Conservation (phyloP, 106 monocot species). For the Posidonia australis region DNA sequence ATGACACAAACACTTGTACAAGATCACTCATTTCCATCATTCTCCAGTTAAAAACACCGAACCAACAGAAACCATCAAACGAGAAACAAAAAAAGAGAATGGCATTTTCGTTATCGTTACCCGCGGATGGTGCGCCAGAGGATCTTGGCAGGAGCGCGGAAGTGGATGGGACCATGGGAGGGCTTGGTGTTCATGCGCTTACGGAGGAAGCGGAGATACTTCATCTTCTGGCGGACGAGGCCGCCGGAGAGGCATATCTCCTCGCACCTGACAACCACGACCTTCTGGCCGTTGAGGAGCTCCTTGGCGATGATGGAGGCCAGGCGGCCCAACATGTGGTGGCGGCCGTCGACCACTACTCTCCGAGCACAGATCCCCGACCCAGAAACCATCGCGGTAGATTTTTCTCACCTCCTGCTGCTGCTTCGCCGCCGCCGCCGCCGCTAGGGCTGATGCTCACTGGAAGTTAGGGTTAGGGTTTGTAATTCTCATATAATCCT, state of each 20-base stretch:
- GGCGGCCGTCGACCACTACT: constrained; percentile 83
- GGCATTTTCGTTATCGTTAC: constrained; percentile 18
- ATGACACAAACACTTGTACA: no score
- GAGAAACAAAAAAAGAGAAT: neutral
- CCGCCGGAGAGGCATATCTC: constrained; percentile 95
- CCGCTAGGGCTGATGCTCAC: neutral
- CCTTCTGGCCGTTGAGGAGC: constrained; percentile 82
- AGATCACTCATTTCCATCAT: no score
- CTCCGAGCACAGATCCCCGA: constrained; percentile 58
- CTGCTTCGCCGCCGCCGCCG: neutral
- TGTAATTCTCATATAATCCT: no score
- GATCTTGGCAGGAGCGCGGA: constrained; percentile 83
- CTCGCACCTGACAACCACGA: constrained; percentile 87
- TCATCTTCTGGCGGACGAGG: constrained; percentile 97
- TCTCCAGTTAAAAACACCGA: neutral
- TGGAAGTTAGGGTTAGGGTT: no score
- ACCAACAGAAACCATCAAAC: neutral
- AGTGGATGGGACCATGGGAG: constrained; percentile 90
- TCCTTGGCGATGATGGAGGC: constrained; percentile 88
- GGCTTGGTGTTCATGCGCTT: constrained; percentile 99
- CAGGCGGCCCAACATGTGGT: constrained; percentile 92
- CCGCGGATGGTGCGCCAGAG: constrained; percentile 89
- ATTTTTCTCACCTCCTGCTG: neutral
- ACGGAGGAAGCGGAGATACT: constrained; percentile 73
- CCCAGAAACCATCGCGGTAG: constrained; percentile 62